Conservation (phyloP, 2,329 filamentous ascomycete genomes). For the Fusarium brachygibbosum region DNA sequence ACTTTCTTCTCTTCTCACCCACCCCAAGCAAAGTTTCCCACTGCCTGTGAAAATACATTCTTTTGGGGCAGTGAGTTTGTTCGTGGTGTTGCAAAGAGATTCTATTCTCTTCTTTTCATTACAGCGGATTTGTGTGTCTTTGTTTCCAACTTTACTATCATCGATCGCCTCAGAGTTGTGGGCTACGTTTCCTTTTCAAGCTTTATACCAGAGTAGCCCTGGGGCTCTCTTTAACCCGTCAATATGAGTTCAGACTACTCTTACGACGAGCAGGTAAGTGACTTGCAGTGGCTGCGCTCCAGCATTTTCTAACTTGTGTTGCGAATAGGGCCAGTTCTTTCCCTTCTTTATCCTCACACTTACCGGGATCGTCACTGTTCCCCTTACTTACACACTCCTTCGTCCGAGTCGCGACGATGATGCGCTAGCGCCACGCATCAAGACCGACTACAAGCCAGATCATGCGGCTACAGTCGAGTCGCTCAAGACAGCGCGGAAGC, state of each 20-base stretch:
- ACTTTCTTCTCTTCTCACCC: conserved; percentile 21
- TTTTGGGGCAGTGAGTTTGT: conserved; percentile 32
- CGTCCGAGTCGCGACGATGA: conserved; percentile 82
- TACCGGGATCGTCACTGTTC: conserved; percentile 86
- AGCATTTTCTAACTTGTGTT: conserved; percentile 12
- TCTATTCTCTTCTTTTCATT: conserved; percentile 18
- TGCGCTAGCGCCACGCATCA: conserved; percentile 84
- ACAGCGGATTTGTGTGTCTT: conserved; percentile 26
- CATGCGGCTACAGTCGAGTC: conserved; percentile 86
- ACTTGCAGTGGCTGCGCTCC: neutral
- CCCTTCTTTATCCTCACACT: conserved; percentile 98
- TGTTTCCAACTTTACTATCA: conserved; percentile 18
- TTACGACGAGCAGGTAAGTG: conserved; percentile 88
- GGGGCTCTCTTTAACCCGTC: conserved; percentile 56
- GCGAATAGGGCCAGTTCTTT: conserved; percentile 88
- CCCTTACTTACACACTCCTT: conserved; percentile 89
- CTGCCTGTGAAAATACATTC: conserved; percentile 33
- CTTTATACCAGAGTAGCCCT: conserved; percentile 49
- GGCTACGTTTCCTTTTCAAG: conserved; percentile 34
- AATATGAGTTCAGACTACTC: conserved; percentile 95
- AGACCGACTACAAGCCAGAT: conserved; percentile 83
- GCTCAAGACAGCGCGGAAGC: conserved; percentile 87
- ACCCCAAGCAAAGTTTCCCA: conserved; percentile 17
- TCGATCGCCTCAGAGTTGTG: conserved; percentile 28
- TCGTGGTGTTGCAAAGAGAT: conserved; percentile 16